Evolutionary conservation across 2,329 filamentous ascomycete genomes (phyloP).

Genomic region (Domatiomyces catenatus): DNA sequence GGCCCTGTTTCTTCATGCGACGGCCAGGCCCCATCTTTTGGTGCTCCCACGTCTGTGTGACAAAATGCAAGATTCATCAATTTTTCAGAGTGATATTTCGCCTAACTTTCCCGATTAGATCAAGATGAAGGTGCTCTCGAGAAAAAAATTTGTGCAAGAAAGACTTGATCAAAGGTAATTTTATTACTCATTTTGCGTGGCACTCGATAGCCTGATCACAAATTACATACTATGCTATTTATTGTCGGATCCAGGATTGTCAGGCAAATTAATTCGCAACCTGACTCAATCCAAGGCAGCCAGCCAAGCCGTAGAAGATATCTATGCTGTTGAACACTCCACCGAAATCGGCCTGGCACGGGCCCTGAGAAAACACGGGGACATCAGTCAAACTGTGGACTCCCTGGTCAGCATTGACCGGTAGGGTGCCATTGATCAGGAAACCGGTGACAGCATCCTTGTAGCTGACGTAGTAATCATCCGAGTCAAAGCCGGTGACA

Average conservation of each 20-base stretch:
- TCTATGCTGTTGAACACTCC: conserved; percentile 27
- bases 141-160: too few species aligned
- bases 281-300: conserved; percentile 23
- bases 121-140: neutral
- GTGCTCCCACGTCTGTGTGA: neutral
- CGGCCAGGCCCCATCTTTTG: conserved; percentile 64
- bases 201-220: conserved; percentile 18
- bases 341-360: conserved; percentile 62
- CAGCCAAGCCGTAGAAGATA: conserved; percentile 22
- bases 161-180: too few species aligned
- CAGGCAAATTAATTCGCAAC: neutral
- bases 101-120: neutral
- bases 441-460: conserved; percentile 52
- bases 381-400: conserved; percentile 68
- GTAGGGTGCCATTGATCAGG: conserved; percentile 60
- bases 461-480: conserved; percentile 53
- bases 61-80: neutral
- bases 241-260: neutral
- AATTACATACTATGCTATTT: conserved; percentile 25
- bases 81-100: neutral
- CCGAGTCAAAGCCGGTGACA: conserved; percentile 33
- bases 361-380: conserved; percentile 61
- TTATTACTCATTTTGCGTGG: too few species aligned
- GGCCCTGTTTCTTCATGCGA: conserved; percentile 90
- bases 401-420: conserved; percentile 46